Evolutionary conservation across 345 rosid species (phyloP).

Genomic region (Ceriops tagal): DNA sequence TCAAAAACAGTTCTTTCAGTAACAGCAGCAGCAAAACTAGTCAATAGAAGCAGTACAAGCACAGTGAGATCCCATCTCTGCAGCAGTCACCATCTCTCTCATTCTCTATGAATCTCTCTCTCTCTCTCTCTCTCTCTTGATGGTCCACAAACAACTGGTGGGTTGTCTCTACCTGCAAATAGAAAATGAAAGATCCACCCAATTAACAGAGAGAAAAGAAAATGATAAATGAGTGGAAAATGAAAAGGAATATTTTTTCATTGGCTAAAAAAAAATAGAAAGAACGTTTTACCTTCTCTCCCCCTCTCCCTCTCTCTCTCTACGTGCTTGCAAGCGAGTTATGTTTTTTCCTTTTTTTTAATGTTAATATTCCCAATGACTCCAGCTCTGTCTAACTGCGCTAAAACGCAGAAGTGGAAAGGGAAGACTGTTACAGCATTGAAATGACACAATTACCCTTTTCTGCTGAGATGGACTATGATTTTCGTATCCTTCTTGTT

Average conservation of each 20-base stretch:
- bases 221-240: neutral
- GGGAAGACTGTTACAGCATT: too few species aligned
- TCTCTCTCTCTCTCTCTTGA: slow-evolving; percentile 12
- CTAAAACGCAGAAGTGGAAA: too few species aligned
- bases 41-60: neutral
- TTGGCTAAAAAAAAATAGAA: neutral
- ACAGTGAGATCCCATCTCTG: slow-evolving; percentile 10
- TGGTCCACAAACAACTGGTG: slow-evolving; percentile 7
- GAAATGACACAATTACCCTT: too few species aligned
- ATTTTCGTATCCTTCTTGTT: too few species aligned
- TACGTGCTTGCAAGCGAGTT: neutral
- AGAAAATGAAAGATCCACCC: slow-evolving; percentile 2
- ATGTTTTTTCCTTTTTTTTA: too few species aligned
- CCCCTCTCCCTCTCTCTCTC: neutral
- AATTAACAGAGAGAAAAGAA: slow-evolving; percentile 6
- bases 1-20: neutral
- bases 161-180: slow-evolving; percentile 11
- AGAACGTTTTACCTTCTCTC: slow-evolving; percentile 9
- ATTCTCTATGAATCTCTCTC: neutral
- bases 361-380: too few species aligned
- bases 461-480: too few species aligned
- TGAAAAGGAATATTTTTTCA: neutral
- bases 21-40: slow-evolving; percentile 1
- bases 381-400: too few species aligned
- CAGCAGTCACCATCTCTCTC: slow-evolving; percentile 5